phyloP scores from a whole-genome alignment of 306 rosid genomes.

The Trifolium dubium region DNA sequence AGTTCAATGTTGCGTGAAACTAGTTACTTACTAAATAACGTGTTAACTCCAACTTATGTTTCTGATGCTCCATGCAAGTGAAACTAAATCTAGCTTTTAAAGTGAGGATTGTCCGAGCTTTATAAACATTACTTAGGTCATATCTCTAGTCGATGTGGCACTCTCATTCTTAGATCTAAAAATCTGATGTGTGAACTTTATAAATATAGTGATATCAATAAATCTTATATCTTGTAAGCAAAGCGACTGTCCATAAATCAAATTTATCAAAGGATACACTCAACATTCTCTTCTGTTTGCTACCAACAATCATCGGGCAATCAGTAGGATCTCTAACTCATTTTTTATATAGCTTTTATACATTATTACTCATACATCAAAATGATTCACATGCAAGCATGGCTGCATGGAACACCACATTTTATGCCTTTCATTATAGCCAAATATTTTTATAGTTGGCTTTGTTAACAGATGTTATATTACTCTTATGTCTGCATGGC shows the following conservation, averaged over 20 bases:
- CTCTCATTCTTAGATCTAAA: neutral
- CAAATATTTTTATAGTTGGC: neutral
- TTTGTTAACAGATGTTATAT: neutral
- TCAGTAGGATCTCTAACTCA: neutral
- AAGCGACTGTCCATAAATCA: neutral
- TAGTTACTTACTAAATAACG: neutral
- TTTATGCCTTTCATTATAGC: neutral
- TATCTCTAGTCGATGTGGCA: neutral
- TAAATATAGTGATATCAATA: neutral
- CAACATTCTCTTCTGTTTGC: neutral
- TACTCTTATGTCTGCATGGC: neutral
- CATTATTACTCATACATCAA: neutral
- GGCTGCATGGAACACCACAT: neutral
- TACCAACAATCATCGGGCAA: neutral
- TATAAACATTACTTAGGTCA: neutral
- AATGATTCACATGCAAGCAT: neutral
- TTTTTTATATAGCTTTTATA: neutral
- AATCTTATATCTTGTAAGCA: neutral
- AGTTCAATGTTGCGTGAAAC: neutral
- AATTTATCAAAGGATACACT: neutral
- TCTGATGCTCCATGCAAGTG: neutral
- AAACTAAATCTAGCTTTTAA: neutral
- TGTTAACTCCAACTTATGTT: neutral
- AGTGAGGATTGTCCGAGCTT: slow-evolving; percentile 1
- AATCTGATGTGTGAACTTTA: neutral